Base-by-base conservation (phyloP, 176 grass and related monocot genomes). In the Echinochloa phyllopogon region DNA sequence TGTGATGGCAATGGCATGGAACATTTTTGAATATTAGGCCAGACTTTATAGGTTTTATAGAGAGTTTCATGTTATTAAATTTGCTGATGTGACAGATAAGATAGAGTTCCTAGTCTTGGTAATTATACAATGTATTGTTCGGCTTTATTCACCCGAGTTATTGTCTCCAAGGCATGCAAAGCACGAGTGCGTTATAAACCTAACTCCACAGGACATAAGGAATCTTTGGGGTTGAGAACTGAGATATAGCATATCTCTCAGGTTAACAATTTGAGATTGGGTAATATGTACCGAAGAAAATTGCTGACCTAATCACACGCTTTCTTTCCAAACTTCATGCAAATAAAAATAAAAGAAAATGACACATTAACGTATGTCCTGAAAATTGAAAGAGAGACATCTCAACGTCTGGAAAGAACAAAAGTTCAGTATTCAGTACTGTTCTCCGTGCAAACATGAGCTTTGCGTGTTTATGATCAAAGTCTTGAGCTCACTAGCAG, bases 151-250 rank as follows among this genome's bases (percentile, higher is more conserved):
- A 7, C 67, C n/a, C 3, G 10, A 50, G 69, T 69, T 60, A 23
- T 68, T 60, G 42, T 17, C 39, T 15, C 21, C 0, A 38, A 61
- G 42, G 12, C 77, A 81, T 25, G 39, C 5, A 59, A 89, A 59
- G 9, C 27, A 50, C 29, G 6, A 33, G 17, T 61, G 57, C 70
- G 36, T 65, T 61, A 60, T 15, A 33, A 57, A 25, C 39, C 27
- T 61, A 58, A 33, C 7, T 29, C 41, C n/a, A 29, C 4, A n/a
- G 8, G 59, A 50, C n/a, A 43, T 59, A 21, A 55, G 16, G 68
- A 24, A 85, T 89, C 69, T 79, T 79, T 40, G 12, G 45, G 57
- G 27, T 21, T 33, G 29, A 33, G 29, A 33, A 29, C 60, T 82
- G 48, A 51, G 29, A 87, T 38, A 60, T 71, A 43, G 55, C 33